Evolutionary conservation across 805 yeast genomes (phyloP), one percentile per base, ranked within the genome.

Genomic region (Kodamaea neixiangensis): DNA sequence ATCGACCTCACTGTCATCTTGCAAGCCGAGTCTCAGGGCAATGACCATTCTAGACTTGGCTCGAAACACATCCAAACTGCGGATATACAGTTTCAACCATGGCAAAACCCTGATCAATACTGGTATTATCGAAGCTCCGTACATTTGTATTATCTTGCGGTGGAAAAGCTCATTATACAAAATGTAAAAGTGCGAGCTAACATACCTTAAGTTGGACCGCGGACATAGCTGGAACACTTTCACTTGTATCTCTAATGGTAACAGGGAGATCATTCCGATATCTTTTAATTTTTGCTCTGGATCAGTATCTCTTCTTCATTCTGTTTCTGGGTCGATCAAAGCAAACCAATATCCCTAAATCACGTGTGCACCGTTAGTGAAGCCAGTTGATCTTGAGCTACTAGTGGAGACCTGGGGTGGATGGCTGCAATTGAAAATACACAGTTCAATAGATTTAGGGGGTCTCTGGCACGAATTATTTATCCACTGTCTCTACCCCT

Each of bases 111-210:
- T 72, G 18, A 66, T 58, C 1, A 68, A 47, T 1, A 76, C 59
- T 5, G 42, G 39, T 2, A 70, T 46, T 1, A 71, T 68, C 21
- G 64, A 70, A 31, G 69, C 73, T 5, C 79, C 79, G 56, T 71
- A 73, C 3, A 63, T 66, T 5, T 52, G 44, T 25, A 70, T 52
- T 3, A 78, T 64, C 57, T 68, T 68, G 22, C 75, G 70, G 56
- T 73, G 72, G 58, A 70, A 79, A 14, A 75, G 54, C 46, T 78
- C 78, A 59, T 84, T 83, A 65, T 81, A 74, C 45, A 82, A 62
- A 3, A 70, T 57, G 56, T 76, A 81, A 57, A 78, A 80, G 42
- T 73, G 75, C n/a, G 70, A 63, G 46, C 67, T 73, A n/a, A 60
- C 59, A 44, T 60, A 54, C 50, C 71, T 71, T 46, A 71, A 64